Conservation (phyloP, 2,329 filamentous ascomycete species). For the Monosporascus sp. region DNA sequence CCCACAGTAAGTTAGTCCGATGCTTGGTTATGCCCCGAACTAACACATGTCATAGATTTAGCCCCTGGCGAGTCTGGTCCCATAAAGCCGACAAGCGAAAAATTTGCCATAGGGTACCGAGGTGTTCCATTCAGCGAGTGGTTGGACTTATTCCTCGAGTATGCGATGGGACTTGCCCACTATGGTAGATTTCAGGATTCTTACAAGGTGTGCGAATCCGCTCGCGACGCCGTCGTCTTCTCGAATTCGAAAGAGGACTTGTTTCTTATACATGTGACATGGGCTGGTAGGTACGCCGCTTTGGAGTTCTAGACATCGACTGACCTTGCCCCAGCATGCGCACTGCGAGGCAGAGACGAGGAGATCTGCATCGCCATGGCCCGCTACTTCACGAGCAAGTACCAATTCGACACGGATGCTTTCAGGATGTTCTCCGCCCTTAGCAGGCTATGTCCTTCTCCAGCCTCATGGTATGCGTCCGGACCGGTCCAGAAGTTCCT, state of each 20-base stretch:
- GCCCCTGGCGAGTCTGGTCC: conserved; percentile 28
- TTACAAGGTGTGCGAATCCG: conserved; percentile 75
- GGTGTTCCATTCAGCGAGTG: conserved; percentile 78
- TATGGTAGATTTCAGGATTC: conserved; percentile 63
- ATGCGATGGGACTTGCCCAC: conserved; percentile 70
- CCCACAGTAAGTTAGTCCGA: conserved; percentile 40
- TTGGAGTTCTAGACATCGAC: background rate
- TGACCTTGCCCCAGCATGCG: conserved; percentile 59
- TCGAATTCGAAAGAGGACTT: conserved; percentile 61
- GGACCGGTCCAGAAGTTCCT: conserved; percentile 87
- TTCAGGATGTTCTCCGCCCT: conserved; percentile 78
- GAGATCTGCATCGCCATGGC: conserved; percentile 67
- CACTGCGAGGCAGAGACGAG: conserved; percentile 74
- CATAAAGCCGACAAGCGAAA: conserved; percentile 21
- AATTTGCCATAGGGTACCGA: conserved; percentile 42
- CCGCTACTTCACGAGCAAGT: conserved; percentile 79
- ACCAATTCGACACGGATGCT: conserved; percentile 72
- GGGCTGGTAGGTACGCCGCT: conserved; percentile 53
- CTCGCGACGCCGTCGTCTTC: conserved; percentile 77
- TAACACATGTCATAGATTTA: conserved; percentile 17
- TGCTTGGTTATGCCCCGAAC: background rate
- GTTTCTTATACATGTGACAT: conserved; percentile 71
- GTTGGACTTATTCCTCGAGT: conserved; percentile 87
- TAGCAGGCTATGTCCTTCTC: conserved; percentile 70
- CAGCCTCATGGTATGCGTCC: conserved; percentile 70